These are phyloP conservation scores for Haplosporangium gracile DNA, from an alignment of 192 early-diverging fungal genomes.

Conservation along the genomic window DNA sequence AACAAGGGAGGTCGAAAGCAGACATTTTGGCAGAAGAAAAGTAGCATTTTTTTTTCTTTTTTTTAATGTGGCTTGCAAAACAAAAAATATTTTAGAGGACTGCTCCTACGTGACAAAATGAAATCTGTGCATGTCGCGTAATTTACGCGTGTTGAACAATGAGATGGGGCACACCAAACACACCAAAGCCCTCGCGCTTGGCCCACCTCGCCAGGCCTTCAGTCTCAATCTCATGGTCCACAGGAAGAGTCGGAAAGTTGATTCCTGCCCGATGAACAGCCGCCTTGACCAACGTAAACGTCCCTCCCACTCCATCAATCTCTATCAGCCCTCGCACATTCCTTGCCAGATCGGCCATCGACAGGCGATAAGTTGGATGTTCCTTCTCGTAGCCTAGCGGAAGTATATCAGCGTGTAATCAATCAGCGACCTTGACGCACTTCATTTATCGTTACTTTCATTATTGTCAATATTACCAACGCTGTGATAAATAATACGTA, in stretches of 20 bases:
- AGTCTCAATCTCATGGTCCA: conserved; percentile 78
- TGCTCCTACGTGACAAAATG: not conserved
- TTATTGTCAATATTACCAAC: too few species aligned
- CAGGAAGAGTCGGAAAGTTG: conserved; percentile 71
- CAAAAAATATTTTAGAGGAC: not conserved
- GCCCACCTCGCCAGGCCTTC: conserved; percentile 83
- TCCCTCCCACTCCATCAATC: conserved; percentile 77
- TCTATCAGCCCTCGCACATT: conserved; percentile 57
- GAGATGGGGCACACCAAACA: conserved; percentile 75
- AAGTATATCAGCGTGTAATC: not conserved
- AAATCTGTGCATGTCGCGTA: not conserved
- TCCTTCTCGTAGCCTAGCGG: conserved; percentile 57
- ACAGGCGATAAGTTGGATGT: conserved; percentile 56
- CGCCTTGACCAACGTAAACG: conserved; percentile 75
- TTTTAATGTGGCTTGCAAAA: conserved; percentile 15
- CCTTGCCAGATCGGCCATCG: conserved; percentile 59
- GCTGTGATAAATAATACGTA: not conserved
- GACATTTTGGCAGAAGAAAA: not conserved
- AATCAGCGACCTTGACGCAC: not conserved
- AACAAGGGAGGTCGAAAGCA: not conserved
- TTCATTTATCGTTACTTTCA: too few species aligned
- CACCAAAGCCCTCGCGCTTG: conserved; percentile 70
- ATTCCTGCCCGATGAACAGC: conserved; percentile 76
- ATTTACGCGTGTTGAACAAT: conserved; percentile 69
- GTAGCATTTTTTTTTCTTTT: not conserved